Evolutionary conservation across 1,139 yeast genomes (phyloP).

Genomic region (Yamadazyma jaroonii): DNA sequence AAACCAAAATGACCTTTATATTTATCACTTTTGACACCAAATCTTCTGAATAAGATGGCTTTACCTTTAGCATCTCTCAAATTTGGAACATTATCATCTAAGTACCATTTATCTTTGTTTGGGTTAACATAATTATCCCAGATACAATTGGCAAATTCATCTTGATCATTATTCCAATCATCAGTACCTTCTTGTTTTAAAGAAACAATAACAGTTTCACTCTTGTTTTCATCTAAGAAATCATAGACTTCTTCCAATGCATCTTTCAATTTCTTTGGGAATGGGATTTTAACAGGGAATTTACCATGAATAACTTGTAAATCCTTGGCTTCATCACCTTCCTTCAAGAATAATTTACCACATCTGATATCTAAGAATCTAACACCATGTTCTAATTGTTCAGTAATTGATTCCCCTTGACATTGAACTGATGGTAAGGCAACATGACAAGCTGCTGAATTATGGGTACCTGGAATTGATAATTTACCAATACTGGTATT

Average conservation of each 20-base stretch:
- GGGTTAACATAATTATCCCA: conserved; percentile 58
- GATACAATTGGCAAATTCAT: conserved; percentile 64
- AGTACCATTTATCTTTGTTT: conserved; percentile 58
- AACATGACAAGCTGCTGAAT: conserved; percentile 71
- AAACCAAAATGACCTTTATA: conserved; percentile 54
- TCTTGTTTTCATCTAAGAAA: conserved; percentile 49
- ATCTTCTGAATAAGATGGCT: conserved; percentile 64
- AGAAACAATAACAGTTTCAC: conserved; percentile 67
- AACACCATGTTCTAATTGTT: conserved; percentile 70
- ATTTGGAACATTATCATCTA: conserved; percentile 54
- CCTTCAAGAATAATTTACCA: conserved; percentile 55
- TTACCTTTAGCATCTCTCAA: conserved; percentile 68
- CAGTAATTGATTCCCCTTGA: conserved; percentile 59
- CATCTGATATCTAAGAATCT: conserved; percentile 70
- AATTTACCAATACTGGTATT: conserved; percentile 50
- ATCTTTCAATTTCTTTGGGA: conserved; percentile 49
- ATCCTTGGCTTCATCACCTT: conserved; percentile 49
- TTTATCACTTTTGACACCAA: conserved; percentile 54
- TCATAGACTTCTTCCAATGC: conserved; percentile 57
- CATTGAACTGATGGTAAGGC: conserved; percentile 80
- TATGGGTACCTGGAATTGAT: conserved; percentile 79
- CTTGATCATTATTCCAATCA: conserved; percentile 58
- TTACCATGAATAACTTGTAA: conserved; percentile 73
- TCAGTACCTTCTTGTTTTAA: conserved; percentile 74
- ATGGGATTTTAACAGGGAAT: conserved; percentile 67